Evolutionary conservation across 306 rosid genomes (phyloP).

Genomic region (Morella rubra): DNA sequence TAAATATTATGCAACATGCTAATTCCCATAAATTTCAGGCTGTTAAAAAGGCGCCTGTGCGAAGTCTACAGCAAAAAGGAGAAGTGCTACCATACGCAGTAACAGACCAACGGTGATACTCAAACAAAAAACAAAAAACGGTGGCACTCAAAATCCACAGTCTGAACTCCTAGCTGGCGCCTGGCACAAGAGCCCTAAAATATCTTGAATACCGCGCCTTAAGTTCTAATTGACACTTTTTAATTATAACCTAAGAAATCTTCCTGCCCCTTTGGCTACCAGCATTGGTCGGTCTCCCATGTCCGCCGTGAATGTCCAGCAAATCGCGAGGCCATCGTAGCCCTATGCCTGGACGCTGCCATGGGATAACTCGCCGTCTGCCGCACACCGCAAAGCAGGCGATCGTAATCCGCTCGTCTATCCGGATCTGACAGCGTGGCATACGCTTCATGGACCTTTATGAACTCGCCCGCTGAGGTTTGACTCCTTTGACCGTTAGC

Average conservation of each 20-base stretch:
- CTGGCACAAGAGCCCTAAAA: not conserved
- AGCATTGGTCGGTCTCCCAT: constrained; percentile 62
- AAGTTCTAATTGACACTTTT: not conserved
- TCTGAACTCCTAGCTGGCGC: too few relatives aligned
- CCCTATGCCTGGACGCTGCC: not conserved
- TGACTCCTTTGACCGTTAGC: constrained; percentile 6
- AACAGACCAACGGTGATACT: too few relatives aligned
- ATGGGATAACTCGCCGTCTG: constrained; percentile 6
- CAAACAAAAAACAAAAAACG: too few relatives aligned
- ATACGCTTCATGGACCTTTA: constrained; percentile 47
- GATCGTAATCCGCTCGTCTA: constrained; percentile 50
- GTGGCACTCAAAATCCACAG: too few relatives aligned
- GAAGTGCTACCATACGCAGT: too few relatives aligned
- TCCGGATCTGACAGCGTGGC: constrained; percentile 44
- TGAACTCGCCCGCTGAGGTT: constrained; percentile 33
- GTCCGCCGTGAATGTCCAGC: not conserved
- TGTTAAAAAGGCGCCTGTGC: constrained; percentile 24
- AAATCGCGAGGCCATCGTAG: constrained; percentile 1
- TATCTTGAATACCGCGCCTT: not conserved
- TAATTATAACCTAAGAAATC: not conserved
- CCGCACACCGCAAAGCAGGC: constrained; percentile 16
- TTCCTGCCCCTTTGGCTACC: constrained; percentile 23
- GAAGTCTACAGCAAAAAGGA: too few relatives aligned
- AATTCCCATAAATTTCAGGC: constrained; percentile 9
- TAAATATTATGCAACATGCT: not conserved